Base-by-base conservation (phyloP, 371 early-diverging fungal genomes). In the Circinella umbellata region DNA sequence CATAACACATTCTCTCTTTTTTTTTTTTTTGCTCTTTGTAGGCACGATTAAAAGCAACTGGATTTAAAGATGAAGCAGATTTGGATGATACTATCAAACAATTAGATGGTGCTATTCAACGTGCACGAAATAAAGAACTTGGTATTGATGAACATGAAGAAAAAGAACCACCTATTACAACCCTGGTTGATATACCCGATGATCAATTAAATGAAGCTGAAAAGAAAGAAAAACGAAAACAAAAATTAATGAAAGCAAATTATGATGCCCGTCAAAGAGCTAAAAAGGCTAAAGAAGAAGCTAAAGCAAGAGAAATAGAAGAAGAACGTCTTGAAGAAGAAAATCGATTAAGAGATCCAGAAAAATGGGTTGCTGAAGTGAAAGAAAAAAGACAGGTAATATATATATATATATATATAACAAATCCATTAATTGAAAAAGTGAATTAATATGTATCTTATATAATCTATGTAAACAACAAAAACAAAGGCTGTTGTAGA, bases 191-290 rank as follows among this genome's bases (percentile, higher is more conserved):
- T 66, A 78, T 94, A 4, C 96, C 95, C 17, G 95, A 96, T 70
- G 92, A 88, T 7, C 86, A 93, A 68, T 80, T 97, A 1, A 86
- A 86, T 36, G 93, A 91, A 27, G 89, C 87, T 39, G 91, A 92
- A 42, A 87, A 78, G 55, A 93, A 92, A 69, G 95, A 96, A 66
- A 96, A 97, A 74, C 87, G 90, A 72, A 94, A 92, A 67, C 96
- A 96, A 73, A 82, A 88, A 34, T 70, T 95, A 14, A 81, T 96
- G 69, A 95, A 95, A 72, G 95, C 93, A 8, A 88, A 90, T 18
- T 88, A 90, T 64, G 96, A 95, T 60, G 94, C 94, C 0, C 86
- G 96, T 57, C 89, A 91, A 75, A 82, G 93, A 13, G 89, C 89
- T n/a, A 86, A 90, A 51, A 80, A 79, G 34, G 95, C 93, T 35